Percentiles rank a stretch among this genome's conserved stretches.
These are phyloP conservation scores for Malus hybrid DNA, from an alignment of 331 rosid species.

Conservation along the genomic window DNA sequence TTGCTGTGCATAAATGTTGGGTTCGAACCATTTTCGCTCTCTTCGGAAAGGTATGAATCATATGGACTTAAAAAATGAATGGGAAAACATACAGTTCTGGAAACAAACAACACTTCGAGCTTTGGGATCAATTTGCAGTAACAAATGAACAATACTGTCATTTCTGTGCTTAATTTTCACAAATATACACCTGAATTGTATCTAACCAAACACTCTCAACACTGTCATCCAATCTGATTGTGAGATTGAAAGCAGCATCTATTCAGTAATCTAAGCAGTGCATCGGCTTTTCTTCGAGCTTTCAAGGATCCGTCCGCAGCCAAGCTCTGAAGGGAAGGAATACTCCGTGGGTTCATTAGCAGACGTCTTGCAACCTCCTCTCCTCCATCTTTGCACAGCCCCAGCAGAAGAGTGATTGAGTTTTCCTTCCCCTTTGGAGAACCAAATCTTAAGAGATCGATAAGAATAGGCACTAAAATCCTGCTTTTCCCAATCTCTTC, in stretches of 20 bases:
- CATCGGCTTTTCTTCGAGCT: conserved; percentile 81
- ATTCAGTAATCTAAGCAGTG: conserved; percentile 68
- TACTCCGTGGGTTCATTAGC: conserved; percentile 68
- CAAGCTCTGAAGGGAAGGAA: conserved; percentile 81
- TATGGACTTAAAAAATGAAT: too few relatives aligned
- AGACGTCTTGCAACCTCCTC: conserved; percentile 60
- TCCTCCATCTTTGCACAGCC: conserved; percentile 83
- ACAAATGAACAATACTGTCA: neutral
- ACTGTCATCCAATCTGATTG: conserved; percentile 27
- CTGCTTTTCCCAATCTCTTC: conserved; percentile 63
- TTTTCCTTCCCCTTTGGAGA: conserved; percentile 85
- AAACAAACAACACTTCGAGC: too few relatives aligned
- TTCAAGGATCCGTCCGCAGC: conserved; percentile 69
- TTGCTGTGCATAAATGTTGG: too few relatives aligned
- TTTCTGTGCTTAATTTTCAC: conserved; percentile 25
- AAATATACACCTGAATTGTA: conserved; percentile 28
- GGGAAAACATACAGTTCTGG: too few relatives aligned
- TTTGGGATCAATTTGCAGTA: neutral
- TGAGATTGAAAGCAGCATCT: conserved; percentile 75
- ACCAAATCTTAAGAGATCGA: conserved; percentile 84
- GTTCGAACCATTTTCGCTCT: too few relatives aligned
- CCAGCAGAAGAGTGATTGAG: conserved; percentile 63
- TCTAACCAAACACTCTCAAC: conserved; percentile 12
- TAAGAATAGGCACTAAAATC: conserved; percentile 57
- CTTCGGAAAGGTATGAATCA: too few relatives aligned